Evolutionary conservation across 768 basidiomycete genomes (phyloP), one percentile per base, ranked within the genome.

Genomic region (Scleroderma bovista): DNA sequence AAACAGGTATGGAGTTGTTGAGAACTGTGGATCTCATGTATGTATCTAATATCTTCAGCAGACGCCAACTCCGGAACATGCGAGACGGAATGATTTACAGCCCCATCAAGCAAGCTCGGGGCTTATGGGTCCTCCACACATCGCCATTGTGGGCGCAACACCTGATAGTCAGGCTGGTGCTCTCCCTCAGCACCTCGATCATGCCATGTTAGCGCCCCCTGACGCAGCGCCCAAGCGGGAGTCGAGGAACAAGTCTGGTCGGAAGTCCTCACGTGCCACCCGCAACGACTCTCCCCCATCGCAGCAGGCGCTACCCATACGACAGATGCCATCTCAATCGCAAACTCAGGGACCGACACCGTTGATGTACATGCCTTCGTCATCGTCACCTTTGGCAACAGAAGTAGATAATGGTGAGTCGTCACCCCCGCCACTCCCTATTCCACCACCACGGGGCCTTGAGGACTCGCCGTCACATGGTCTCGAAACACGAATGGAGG

Each of bases 61-160:
- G 65, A 36, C 57, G 22, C 50, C 57, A 13, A 57, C 60, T 37
- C 58, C 56, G 5, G 64, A 66, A 46, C 50, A 58, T 13, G 29
- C 38, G 16, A 19, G 47, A 2, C 49, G 33, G 44, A 55, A 51
- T 33, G 56, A 46, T 51, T 23, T 55, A 42, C 53, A 34, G 19
- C 46, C 32, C 10, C 50, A 34, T 36, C 15, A 46, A 5, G 48
- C 40, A 20, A 47, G 51, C 23, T 40, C 37, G 15, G 46, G 57
- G 15, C 46, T 55, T 44, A 23, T 47, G 44, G 58, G 46, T 33
- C 60, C 55, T 22, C 65, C 65, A 3, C 65, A 69, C 44, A 67
- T 67, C 16, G 57, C 65, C 22, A 55, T 67, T 17, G 61, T 67
- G 11, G 62, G 59, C 23, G 62, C 65, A 43, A 69, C 65, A 19